Base-by-base conservation (phyloP, 768 basidiomycete genomes). In the Leccinum subtestaceum region DNA sequence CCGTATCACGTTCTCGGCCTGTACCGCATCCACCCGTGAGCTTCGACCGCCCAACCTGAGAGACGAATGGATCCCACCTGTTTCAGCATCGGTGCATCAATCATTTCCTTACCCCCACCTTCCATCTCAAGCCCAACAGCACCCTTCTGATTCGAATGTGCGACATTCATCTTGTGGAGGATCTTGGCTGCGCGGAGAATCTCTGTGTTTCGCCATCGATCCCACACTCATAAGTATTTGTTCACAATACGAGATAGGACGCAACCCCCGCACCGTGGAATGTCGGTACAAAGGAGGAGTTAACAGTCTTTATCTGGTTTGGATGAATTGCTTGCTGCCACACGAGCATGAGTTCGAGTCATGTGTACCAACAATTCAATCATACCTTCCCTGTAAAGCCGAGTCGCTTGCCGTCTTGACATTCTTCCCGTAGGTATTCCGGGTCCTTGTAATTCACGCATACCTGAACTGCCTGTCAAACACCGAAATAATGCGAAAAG, bases 241-340 rank as follows among this genome's bases (percentile, higher is more conserved):
- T 43, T 19, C 40, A 25, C 10, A 38, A n/a, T 48, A 50, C 31
- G 17, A 52, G 27, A 47, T 17, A 34, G 46, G 36, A 34, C 3
- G 52, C 31, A 51, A 27, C 17, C 17, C 71, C 7, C 71, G 32
- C 65, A 87, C 93, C 93, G 74, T 84, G 73, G 17, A 77, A 71
- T 0, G 85, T 85, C 0, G 95, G 95, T 0, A 91, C 83, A 70
- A 89, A 98, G 1, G 88, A 86, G 6, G 80, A 74, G 60, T 95
- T 90, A 25, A 95, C 91, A 7, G 81, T 78, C 34, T 82, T 80
- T 4, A 96, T 83, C 72, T 98, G 95, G 25, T 77, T 76, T 0
- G 95, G 95, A 71, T 98, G 95, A 43, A 98, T 95, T 2, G 90
- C 93, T 94, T 98, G 95, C 92, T 94, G 70, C 19, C 58, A 31